These are phyloP conservation scores for Cryoendolithus antarcticus DNA, from an alignment of 2,329 filamentous ascomycete genomes.

Conservation along the genomic window DNA sequence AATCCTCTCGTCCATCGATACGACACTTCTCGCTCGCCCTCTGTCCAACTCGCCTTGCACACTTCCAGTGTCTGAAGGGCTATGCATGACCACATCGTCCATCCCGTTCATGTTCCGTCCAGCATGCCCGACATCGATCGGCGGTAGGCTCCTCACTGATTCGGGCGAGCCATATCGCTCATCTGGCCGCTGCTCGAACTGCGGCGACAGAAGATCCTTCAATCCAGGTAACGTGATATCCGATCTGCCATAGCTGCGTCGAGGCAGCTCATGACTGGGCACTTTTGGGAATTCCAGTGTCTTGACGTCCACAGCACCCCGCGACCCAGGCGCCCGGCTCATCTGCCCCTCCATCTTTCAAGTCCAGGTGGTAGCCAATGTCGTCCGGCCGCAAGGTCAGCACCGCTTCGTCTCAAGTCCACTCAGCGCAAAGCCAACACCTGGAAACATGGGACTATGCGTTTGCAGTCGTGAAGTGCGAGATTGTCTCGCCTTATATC, in stretches of 20 bases:
- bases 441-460: too few relatives aligned
- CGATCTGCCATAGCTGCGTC: slow-evolving; percentile 6
- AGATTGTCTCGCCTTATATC: too few relatives aligned
- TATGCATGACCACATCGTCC: slow-evolving; percentile 26
- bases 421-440: too few relatives aligned
- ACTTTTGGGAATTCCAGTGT: slow-evolving; percentile 3
- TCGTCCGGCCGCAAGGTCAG: too few relatives aligned
- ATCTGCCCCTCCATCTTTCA: too few relatives aligned
- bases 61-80: slow-evolving; percentile 33
- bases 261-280: slow-evolving; percentile 3
- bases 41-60: slow-evolving; percentile 10
- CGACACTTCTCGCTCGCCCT: slow-evolving; percentile 27
- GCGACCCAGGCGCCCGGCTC: too few relatives aligned
- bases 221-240: slow-evolving; percentile 32
- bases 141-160: slow-evolving; percentile 19
- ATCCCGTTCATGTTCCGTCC: slow-evolving; percentile 14
- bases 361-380: too few relatives aligned
- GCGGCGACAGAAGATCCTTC: slow-evolving; percentile 30
- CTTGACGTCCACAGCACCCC: too few relatives aligned
- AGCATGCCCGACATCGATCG: slow-evolving; percentile 25
- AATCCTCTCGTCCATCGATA: slow-evolving; percentile 36
- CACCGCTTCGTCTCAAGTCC: too few relatives aligned
- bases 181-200: slow-evolving; percentile 22
- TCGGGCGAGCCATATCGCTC: slow-evolving; percentile 14
- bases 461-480: too few relatives aligned